Percentiles rank a stretch among this genome's conserved stretches.
Evolutionary conservation across 2,329 filamentous ascomycete genomes (phyloP).

Genomic region (Aspergillus unguis): DNA sequence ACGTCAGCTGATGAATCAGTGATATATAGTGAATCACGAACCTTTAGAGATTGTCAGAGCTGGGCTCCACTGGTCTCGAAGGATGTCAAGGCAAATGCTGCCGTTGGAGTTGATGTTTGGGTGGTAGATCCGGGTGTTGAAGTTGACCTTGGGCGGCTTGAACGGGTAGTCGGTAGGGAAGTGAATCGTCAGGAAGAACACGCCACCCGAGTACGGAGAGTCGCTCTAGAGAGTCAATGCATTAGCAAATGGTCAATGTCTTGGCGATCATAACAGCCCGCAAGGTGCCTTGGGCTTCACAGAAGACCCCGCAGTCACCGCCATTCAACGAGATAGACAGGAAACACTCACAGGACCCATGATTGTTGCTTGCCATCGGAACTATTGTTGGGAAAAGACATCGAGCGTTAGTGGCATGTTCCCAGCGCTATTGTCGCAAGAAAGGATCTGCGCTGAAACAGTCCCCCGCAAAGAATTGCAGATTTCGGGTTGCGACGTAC

Average conservation of each 20-base stretch:
- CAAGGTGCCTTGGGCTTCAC: constrained; percentile 2
- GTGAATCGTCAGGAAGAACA: constrained; percentile 98
- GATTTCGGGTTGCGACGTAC: constrained; percentile 55
- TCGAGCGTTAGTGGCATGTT: constrained; percentile 28
- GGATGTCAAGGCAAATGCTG: constrained; percentile 97
- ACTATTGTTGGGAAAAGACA: constrained; percentile 54
- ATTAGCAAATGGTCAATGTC: constrained; percentile 26
- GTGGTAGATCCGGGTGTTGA: constrained; percentile 99
- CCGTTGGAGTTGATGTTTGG: constrained; percentile 99
- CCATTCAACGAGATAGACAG: constrained; percentile 5
- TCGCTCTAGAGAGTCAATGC: constrained; percentile 62
- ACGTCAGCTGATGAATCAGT: constrained; percentile 11
- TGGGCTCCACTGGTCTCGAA: constrained; percentile 98
- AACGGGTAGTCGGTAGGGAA: constrained; percentile 99
- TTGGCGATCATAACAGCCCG: not conserved
- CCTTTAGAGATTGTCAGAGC: constrained; percentile 98
- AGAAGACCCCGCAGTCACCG: constrained; percentile 3
- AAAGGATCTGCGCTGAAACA: constrained; percentile 18
- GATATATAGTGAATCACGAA: constrained; percentile 41
- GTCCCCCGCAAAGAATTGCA: constrained; percentile 15
- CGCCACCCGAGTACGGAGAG: constrained; percentile 95
- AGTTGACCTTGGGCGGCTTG: constrained; percentile 99
- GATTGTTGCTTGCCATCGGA: constrained; percentile 99
- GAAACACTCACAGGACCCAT: constrained; percentile 84
- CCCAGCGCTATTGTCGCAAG: not conserved